Percentiles rank a stretch among this genome's conserved stretches.
phyloP scores from a whole-genome alignment of 306 rosid species.

The Malus fusca region DNA sequence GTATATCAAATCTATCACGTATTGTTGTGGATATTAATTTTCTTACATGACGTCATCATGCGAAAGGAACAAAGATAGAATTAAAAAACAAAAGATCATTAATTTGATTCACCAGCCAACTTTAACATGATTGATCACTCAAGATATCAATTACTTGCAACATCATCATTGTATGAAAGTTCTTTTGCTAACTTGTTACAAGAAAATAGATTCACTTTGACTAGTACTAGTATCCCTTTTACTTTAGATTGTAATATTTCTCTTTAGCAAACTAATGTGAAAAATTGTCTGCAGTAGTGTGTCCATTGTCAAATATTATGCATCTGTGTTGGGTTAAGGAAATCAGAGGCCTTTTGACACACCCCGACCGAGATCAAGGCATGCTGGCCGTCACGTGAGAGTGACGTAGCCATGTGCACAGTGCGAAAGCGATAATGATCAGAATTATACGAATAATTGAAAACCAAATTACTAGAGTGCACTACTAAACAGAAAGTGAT shows the following conservation, averaged over 20 bases:
- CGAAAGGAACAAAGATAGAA: fast-evolving
- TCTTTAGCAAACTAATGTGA: neutral
- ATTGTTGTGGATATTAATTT: neutral
- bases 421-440: no score
- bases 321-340: constrained; percentile 2
- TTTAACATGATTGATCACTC: no score
- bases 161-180: neutral
- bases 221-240: neutral
- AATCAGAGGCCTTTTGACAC: constrained; percentile 4
- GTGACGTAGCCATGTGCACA: no score
- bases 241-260: neutral
- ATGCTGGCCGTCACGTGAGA: no score
- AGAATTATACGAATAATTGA: no score
- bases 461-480: no score
- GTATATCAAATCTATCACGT: no score
- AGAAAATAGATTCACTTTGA: neutral
- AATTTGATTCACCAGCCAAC: neutral
- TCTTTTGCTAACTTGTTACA: neutral
- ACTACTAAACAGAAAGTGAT: no score
- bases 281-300: neutral
- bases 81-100: no score
- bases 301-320: neutral
- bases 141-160: no score
- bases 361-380: no score
- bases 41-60: no score